phyloP scores from a whole-genome alignment of 2,329 filamentous ascomycete genomes.

The Ophiostoma montium region DNA sequence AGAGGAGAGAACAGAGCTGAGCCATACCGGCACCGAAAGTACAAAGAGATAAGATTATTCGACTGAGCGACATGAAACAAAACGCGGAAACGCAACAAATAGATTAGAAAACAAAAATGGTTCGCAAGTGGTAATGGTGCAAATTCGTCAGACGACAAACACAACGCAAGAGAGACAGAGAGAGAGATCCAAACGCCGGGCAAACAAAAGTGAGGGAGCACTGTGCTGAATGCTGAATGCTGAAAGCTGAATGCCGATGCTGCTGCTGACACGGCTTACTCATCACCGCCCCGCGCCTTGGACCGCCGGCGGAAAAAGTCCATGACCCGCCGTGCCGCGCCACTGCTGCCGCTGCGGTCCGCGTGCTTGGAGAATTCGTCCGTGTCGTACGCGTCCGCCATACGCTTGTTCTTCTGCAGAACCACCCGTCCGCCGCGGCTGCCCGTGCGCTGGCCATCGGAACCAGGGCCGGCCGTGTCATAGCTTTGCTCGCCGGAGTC shows the following conservation, averaged over 20 bases:
- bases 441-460: conserved; percentile 8
- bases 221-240: too few species aligned
- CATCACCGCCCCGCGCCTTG: conserved; percentile 52
- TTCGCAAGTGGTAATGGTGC: too few species aligned
- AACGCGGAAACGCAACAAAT: neutral
- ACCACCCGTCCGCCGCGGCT: conserved; percentile 31
- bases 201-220: conserved; percentile 13
- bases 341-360: conserved; percentile 67
- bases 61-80: neutral
- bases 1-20: too few species aligned
- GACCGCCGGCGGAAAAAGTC: conserved; percentile 90
- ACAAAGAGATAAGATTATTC: neutral
- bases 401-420: conserved; percentile 76
- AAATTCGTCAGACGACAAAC: too few species aligned
- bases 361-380: conserved; percentile 44
- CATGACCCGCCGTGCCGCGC: conserved; percentile 86
- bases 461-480: conserved; percentile 17
- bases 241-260: too few species aligned
- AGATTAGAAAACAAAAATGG: neutral
- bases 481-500: neutral
- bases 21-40: neutral
- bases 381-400: conserved; percentile 76
- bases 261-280: too few species aligned
- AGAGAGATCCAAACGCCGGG: neutral
- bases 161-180: neutral